Conservation (phyloP, 2,329 filamentous ascomycete genomes). For the Chrysoporthe puriensis region DNA sequence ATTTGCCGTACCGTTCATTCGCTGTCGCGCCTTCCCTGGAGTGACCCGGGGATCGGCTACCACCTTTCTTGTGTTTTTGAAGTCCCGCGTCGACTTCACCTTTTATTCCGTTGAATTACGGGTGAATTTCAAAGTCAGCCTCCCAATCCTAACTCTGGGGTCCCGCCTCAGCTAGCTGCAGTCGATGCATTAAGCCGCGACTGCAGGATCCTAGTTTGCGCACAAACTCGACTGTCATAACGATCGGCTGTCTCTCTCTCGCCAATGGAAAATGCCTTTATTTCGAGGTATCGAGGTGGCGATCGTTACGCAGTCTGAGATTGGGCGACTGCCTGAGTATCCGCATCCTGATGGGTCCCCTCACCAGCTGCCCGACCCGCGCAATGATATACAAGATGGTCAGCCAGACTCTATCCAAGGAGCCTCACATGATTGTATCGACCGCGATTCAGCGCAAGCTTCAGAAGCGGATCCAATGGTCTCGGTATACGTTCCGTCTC, state of each 20-base stretch:
- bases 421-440: slow-evolving; percentile 33
- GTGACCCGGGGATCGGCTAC: background rate
- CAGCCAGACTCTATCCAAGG: background rate
- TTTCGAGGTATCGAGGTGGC: slow-evolving; percentile 54
- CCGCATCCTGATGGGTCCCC: slow-evolving; percentile 57
- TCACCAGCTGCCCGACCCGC: slow-evolving; percentile 39
- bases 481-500: slow-evolving; percentile 61
- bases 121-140: background rate
- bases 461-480: slow-evolving; percentile 46
- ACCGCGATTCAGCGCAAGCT: slow-evolving; percentile 36
- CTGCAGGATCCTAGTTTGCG: background rate
- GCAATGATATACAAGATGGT: slow-evolving; percentile 16
- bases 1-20: background rate
- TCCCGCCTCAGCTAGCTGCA: background rate
- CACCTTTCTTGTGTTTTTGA: background rate
- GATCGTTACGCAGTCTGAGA: slow-evolving; percentile 43
- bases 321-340: slow-evolving; percentile 53
- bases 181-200: background rate
- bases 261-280: slow-evolving; percentile 47
- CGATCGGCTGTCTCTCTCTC: too few species aligned
- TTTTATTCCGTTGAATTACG: background rate
- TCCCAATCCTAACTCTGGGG: background rate
- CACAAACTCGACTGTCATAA: background rate
- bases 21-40: slow-evolving; percentile 5
- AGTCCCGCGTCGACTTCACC: background rate